These are phyloP conservation scores for Plectosphaerella cucumerina DNA, from an alignment of 2,329 filamentous ascomycete genomes.

Conservation along the genomic window DNA sequence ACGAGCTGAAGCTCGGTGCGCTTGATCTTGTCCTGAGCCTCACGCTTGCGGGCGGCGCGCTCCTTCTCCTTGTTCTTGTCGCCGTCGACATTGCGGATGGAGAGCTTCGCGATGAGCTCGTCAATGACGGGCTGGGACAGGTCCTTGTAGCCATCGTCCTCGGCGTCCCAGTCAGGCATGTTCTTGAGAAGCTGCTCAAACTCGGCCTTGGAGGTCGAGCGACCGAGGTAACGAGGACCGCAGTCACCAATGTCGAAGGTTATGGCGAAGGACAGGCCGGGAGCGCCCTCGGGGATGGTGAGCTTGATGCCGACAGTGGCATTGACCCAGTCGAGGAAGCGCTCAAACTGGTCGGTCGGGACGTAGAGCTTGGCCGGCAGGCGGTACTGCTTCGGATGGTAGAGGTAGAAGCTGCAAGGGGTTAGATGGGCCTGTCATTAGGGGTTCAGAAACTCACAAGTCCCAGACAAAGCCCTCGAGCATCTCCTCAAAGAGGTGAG, in stretches of 20 bases:
- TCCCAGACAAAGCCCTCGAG: slow-evolving; percentile 66
- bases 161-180: slow-evolving; percentile 2
- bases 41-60: slow-evolving; percentile 3
- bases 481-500: slow-evolving; percentile 53
- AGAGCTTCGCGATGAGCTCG: background rate
- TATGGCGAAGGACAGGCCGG: slow-evolving; percentile 53
- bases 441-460: too few species aligned
- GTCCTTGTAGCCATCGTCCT: slow-evolving; percentile 18
- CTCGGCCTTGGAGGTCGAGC: slow-evolving; percentile 27
- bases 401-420: slow-evolving; percentile 60
- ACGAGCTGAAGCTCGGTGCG: slow-evolving; percentile 8
- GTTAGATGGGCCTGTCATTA: slow-evolving; percentile 12
- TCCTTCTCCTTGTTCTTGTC: slow-evolving; percentile 9
- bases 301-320: slow-evolving; percentile 48
- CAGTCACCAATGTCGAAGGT: slow-evolving; percentile 58
- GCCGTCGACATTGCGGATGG: background rate
- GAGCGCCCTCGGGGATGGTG: slow-evolving; percentile 49
- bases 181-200: slow-evolving; percentile 5
- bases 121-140: slow-evolving; percentile 8
- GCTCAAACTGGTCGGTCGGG: slow-evolving; percentile 59
- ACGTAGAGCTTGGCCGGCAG: slow-evolving; percentile 58
- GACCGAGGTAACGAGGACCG: slow-evolving; percentile 64
- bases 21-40: background rate
- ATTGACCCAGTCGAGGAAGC: slow-evolving; percentile 64
- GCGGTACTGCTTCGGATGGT: slow-evolving; percentile 37